Evolutionary conservation across 805 yeast species (phyloP), one percentile per base, ranked within the genome.

Genomic region (Yamadazyma insecticola): DNA sequence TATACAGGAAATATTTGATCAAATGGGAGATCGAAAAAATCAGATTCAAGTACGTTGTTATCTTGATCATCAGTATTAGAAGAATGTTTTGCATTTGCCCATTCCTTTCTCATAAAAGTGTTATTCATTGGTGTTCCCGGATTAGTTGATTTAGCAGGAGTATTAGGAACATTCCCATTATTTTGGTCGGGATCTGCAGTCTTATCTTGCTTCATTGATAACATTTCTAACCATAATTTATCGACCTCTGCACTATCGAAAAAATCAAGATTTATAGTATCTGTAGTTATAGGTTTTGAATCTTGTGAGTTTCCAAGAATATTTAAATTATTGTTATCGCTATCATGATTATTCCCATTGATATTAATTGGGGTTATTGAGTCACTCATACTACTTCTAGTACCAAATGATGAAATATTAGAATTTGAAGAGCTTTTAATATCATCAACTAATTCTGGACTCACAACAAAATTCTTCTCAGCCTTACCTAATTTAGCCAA

Each of bases 201-300:
- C n/a, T n/a, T n/a, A n/a, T n/a, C n/a, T n/a, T n/a, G n/a, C 26
- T 55, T 56, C 43, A 50, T 44, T 6, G 52, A 44, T n/a, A 61
- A 43, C 41, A 60, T 45, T 22, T 55, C 60, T 20, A 55, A 39
- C 67, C 67, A 61, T 13, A 58, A 34, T 24, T 52, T 51, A 40
- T 61, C 67, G 22, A 59, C 49, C 29, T 60, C 61, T 5, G 44
- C 44, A 33, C 51, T 49, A 21, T 46, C 41, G 16, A 52, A 44
- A 27, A 41, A 44, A 22, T 54, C 47, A 23, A 48, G 26, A 25
- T 38, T 33, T n/a, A n/a, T n/a, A n/a, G n/a, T n/a, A n/a, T n/a
- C n/a, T n/a, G n/a, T n/a, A n/a, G n/a, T n/a, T n/a, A n/a, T n/a
- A n/a, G n/a, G n/a, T n/a, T n/a, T n/a, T n/a, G n/a, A n/a, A n/a